Evolutionary conservation across 768 basidiomycete species (phyloP).

Genomic region (Russula sp.): DNA sequence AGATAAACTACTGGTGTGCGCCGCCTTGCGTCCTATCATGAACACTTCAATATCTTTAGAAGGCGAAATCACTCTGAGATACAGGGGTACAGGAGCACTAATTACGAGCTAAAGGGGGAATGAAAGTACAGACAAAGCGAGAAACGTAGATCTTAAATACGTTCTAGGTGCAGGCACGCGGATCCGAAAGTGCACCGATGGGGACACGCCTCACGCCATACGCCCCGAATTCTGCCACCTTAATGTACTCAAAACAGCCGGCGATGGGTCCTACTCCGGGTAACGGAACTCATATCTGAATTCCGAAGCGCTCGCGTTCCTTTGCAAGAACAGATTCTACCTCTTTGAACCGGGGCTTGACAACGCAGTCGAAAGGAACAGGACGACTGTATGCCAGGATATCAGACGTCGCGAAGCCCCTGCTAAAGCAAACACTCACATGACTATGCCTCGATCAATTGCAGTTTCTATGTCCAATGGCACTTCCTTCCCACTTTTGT

Average conservation of each 20-base stretch:
- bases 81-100: no score
- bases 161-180: no score
- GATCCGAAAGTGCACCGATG: no score
- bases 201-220: no score
- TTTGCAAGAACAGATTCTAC: conserved; percentile 9
- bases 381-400: conserved; percentile 15
- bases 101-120: no score
- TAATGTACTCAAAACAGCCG: not conserved
- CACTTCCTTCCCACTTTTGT: conserved; percentile 19
- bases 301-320: conserved; percentile 4
- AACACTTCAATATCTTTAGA: no score
- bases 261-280: not conserved
- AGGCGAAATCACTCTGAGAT: no score
- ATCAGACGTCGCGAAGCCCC: not conserved
- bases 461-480: not conserved
- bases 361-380: conserved; percentile 24
- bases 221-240: no score
- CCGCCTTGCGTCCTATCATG: no score
- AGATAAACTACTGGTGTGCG: no score
- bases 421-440: not conserved
- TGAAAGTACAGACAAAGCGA: no score
- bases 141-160: no score
- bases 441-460: not conserved
- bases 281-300: not conserved
- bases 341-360: conserved; percentile 29